Evolutionary conservation across 345 rosid species (phyloP).

Genomic region (Erysimum cheiranthoides): DNA sequence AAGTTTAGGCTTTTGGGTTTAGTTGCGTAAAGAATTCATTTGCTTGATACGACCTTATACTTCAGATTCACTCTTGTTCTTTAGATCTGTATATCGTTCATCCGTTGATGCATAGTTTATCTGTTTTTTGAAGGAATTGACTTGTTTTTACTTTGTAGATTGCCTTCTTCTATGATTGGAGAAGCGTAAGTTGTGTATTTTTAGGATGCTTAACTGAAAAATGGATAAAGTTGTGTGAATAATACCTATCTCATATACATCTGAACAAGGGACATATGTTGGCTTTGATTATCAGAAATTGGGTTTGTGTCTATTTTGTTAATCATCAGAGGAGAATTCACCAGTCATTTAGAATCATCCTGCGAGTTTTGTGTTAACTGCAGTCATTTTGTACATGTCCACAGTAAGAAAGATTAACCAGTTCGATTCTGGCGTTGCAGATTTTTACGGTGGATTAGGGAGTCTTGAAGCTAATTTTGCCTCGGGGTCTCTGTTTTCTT

Average conservation of each 20-base stretch:
- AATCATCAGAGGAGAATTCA: not conserved
- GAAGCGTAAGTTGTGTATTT: not conserved
- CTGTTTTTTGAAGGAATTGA: constrained; percentile 3
- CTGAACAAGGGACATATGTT: not conserved
- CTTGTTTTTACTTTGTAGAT: constrained; percentile 14
- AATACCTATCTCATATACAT: not conserved
- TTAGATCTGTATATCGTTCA: constrained; percentile 20
- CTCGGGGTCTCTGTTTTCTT: constrained; percentile 33
- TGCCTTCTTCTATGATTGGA: constrained; percentile 7
- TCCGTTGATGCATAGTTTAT: too few species aligned
- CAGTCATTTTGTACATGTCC: not conserved
- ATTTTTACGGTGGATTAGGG: not conserved
- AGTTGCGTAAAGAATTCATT: constrained; percentile 7
- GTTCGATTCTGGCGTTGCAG: constrained; percentile 24
- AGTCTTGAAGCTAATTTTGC: constrained; percentile 14
- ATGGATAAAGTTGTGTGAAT: not conserved
- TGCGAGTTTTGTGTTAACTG: constrained; percentile 1
- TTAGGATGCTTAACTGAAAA: not conserved
- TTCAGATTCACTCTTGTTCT: constrained; percentile 18
- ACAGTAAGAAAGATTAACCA: not conserved
- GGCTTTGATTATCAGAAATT: not conserved
- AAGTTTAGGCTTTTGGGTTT: constrained; percentile 15
- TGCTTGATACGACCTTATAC: constrained; percentile 15
- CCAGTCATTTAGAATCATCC: not conserved
- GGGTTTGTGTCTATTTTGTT: not conserved